Evolutionary conservation across 139 green algal genomes (phyloP).

Genomic region (Trebouxia sp.): DNA sequence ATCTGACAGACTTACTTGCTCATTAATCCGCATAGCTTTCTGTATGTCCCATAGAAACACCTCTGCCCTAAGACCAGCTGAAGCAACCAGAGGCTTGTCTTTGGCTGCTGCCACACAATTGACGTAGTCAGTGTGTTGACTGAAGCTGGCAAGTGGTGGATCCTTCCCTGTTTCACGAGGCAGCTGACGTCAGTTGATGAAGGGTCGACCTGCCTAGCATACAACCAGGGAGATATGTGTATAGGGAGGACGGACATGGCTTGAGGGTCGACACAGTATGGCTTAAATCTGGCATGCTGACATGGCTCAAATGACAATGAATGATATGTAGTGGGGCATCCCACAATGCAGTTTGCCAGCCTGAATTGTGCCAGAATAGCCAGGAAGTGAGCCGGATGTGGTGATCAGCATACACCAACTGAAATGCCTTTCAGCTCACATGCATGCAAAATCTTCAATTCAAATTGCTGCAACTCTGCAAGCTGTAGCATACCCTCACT

Average conservation of each 20-base stretch:
- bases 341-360: too few relatives aligned
- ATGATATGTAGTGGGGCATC: too few relatives aligned
- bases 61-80: slow-evolving; percentile 47
- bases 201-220: neutral
- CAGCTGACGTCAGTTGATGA: neutral
- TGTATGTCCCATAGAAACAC: slow-evolving; percentile 52
- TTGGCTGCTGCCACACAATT: slow-evolving; percentile 38
- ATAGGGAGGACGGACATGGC: neutral
- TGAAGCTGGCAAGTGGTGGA: slow-evolving; percentile 17
- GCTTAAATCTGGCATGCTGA: too few relatives aligned
- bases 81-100: slow-evolving; percentile 24
- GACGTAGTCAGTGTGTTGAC: slow-evolving; percentile 48
- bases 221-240: neutral
- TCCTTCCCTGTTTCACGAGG: neutral
- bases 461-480: neutral
- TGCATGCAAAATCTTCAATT: neutral
- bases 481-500: neutral
- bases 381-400: too few relatives aligned
- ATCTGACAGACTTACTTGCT: neutral
- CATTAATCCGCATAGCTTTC: neutral
- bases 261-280: too few relatives aligned
- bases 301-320: too few relatives aligned
- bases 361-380: too few relatives aligned
- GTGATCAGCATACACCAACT: too few relatives aligned
- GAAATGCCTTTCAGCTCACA: neutral